Conservation (phyloP, 2,329 filamentous ascomycete species). For the Blastomyces parvus region DNA sequence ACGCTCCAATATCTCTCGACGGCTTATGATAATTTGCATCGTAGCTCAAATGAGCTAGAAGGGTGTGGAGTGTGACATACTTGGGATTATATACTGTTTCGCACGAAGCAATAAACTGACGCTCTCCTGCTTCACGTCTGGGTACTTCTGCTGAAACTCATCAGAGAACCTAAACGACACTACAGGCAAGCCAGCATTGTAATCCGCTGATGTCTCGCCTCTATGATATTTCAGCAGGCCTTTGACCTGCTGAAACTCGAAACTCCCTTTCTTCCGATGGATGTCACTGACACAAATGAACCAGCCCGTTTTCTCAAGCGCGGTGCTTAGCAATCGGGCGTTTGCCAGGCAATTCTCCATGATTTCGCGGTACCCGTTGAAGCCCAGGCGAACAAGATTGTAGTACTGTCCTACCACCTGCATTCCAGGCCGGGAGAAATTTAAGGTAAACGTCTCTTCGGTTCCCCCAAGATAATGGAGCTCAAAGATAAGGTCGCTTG, state of each 20-base stretch:
- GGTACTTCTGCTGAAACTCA: slow-evolving; percentile 51
- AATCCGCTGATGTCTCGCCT: slow-evolving; percentile 48
- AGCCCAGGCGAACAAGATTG: slow-evolving; percentile 62
- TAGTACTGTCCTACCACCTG: slow-evolving; percentile 65
- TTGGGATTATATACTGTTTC: slow-evolving; percentile 63
- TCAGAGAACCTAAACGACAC: slow-evolving; percentile 58
- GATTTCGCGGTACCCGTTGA: slow-evolving; percentile 52
- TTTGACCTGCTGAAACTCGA: slow-evolving; percentile 35
- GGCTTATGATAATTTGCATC: background rate
- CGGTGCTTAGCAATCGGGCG: slow-evolving; percentile 53
- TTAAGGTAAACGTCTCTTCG: slow-evolving; percentile 60
- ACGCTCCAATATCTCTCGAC: background rate
- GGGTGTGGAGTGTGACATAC: slow-evolving; percentile 26
- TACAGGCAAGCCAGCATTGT: slow-evolving; percentile 56
- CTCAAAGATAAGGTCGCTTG: slow-evolving; percentile 60
- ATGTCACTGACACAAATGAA: slow-evolving; percentile 57
- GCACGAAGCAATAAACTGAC: slow-evolving; percentile 54
- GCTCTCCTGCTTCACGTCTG: slow-evolving; percentile 55
- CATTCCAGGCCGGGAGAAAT: slow-evolving; percentile 61
- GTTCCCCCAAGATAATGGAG: slow-evolving; percentile 63
- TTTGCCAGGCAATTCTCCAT: slow-evolving; percentile 58
- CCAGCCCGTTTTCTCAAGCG: slow-evolving; percentile 57
- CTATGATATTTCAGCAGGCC: slow-evolving; percentile 33
- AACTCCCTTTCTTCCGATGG: slow-evolving; percentile 47
- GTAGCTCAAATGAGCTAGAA: background rate